Evolutionary conservation across 176 grass and related monocot species (phyloP), one percentile per base, ranked within the genome.

Genomic region (Cenchrus fungigraminus): DNA sequence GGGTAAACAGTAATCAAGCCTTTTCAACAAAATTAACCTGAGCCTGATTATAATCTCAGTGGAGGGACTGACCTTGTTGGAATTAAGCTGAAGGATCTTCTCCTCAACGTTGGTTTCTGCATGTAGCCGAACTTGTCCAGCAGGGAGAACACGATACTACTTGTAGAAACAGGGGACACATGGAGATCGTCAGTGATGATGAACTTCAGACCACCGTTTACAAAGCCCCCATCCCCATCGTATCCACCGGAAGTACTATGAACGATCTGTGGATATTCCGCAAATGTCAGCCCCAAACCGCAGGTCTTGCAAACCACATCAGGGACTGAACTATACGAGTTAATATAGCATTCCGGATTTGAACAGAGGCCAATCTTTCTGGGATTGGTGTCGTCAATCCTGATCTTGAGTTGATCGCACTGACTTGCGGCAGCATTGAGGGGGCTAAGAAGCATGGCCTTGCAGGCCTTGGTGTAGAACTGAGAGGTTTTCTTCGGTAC

Each of bases 361-460:
- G 13, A 52, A 11, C 50, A 52, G 4, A 14, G 3, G 51, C 51
- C 51, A 13, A n/a, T 2, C 22, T 10, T 2, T 45, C 44, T 77
- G 13, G 40, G 56, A 22, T 77, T 15, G 3, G 12, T 25, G 0
- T 77, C 0, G 0, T 61, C 75, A 3, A 80, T 0, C 22, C 22
- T 5, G 1, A 76, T 10, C n/a, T 65, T 69, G 15, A 91, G 74
- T 0, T 14, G 3, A 1, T 15, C 2, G 1, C 49, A 70, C 0
- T 40, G 29, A 0, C 0, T 1, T 8, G 55, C 85, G 6, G 77
- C 77, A 10, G 72, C 53, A 40, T 61, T 73, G 40, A 14, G 7
- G 1, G 86, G 86, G 0, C 3, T 11, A 37, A 91, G 85, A 62
- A 91, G 85, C 89, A 91, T 88, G 31, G 13, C 11, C 47, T 67